These are phyloP conservation scores for Stephania yunnanensis DNA, from an alignment of 164 flowering plant genomes.

Conservation along the genomic window DNA sequence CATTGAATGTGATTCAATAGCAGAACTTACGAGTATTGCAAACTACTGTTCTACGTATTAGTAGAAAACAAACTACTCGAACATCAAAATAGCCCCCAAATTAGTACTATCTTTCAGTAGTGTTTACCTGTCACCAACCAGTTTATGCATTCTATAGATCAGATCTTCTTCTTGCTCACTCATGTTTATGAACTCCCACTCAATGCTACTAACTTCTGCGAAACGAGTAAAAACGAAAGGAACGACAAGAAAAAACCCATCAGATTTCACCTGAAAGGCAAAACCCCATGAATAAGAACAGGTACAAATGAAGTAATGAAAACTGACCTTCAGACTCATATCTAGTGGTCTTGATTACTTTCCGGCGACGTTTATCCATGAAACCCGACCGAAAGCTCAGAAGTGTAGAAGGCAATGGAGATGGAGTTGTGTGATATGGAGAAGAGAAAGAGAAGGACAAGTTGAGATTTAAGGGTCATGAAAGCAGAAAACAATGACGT, in stretches of 20 bases:
- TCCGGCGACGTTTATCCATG: constrained; percentile 47
- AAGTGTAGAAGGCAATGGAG: not conserved
- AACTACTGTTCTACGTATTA: not conserved
- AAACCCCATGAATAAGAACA: constrained; percentile 1
- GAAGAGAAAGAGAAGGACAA: not conserved
- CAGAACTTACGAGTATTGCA: not conserved
- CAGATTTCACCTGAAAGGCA: not conserved
- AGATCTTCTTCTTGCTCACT: constrained; percentile 68
- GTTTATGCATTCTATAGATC: constrained; percentile 68
- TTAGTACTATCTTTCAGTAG: not conserved
- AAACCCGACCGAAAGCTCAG: not conserved
- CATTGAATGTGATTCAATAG: not conserved
- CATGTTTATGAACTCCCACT: constrained; percentile 32
- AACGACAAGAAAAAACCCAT: not conserved
- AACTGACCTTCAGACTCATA: constrained; percentile 35
- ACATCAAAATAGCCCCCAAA: not conserved
- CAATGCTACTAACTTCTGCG: constrained; percentile 55
- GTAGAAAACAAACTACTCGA: not conserved
- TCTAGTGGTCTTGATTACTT: constrained; percentile 28
- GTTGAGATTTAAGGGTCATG: not conserved
- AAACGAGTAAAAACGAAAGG: not conserved
- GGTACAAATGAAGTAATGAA: not conserved
- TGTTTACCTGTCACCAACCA: constrained; percentile 69
- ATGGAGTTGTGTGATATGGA: not conserved
- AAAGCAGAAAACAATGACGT: not conserved